Percentiles rank a stretch among this genome's conserved stretches.
Evolutionary conservation across 148 eudicot species (phyloP).

Genomic region (Beta vulgaris): DNA sequence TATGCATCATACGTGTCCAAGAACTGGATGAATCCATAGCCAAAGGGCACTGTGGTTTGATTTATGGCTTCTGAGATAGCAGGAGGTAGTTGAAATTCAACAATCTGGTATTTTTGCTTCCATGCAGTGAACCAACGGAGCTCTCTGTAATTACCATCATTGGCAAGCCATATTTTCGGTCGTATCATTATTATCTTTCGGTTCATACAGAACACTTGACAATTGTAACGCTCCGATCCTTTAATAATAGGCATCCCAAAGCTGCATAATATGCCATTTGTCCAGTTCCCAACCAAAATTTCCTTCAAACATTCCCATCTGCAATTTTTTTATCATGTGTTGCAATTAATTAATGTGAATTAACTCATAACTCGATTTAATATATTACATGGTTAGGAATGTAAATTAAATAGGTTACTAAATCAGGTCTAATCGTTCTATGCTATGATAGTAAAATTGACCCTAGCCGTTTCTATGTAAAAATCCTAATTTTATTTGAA

Average conservation of each 20-base stretch:
- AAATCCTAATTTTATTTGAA: no score
- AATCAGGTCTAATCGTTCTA: no score
- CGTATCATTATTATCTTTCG: conserved; percentile 88
- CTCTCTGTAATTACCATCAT: conserved; percentile 95
- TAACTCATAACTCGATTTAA: neutral
- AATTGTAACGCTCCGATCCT: conserved; percentile 88
- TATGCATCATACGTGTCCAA: conserved; percentile 70
- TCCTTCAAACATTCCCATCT: conserved; percentile 97
- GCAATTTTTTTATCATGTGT: conserved; percentile 24
- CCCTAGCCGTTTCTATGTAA: no score
- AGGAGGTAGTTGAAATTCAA: conserved; percentile 73
- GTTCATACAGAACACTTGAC: conserved; percentile 84
- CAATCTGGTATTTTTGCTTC: conserved; percentile 66
- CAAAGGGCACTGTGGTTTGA: conserved; percentile 72
- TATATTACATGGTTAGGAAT: neutral
- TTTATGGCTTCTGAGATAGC: conserved; percentile 60
- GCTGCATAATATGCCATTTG: conserved; percentile 86
- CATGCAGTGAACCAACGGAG: conserved; percentile 94
- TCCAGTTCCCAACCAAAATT: conserved; percentile 72
- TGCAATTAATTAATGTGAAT: neutral
- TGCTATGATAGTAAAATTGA: no score
- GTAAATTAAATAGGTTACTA: no score
- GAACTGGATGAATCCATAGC: conserved; percentile 79
- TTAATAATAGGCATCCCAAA: conserved; percentile 91
- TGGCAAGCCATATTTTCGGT: conserved; percentile 93